Evolutionary conservation across 2,329 filamentous ascomycete species (phyloP), one percentile per base, ranked within the genome.

Genomic region (Claviceps pazoutovae): DNA sequence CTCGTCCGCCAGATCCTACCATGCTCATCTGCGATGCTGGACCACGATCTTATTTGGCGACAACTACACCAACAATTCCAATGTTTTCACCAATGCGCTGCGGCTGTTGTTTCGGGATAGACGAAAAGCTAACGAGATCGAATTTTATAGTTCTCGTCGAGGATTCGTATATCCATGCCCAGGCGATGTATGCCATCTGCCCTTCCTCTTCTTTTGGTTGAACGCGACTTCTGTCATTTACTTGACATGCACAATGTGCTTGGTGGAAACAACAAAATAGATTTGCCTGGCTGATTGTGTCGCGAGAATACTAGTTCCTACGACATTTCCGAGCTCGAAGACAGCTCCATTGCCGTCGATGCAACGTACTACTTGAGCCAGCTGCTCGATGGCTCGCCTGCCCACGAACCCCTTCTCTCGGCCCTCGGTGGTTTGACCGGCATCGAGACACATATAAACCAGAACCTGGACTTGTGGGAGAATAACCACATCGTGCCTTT

Each of bases 351-450:
- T 60, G 90, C 84, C 57, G 82, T 97, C 61, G 90, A 96, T 72
- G 93, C 91, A 52, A 84, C 86, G 50, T 86, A 94, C 68, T 97
- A 93, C 67, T 79, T 98, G 57, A 78, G 84, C 65, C 81, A 83
- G 54, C 79, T 95, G 58, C 80, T 95, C 61, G 80, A 84, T 62
- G 79, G 76, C 52, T 67, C 77, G 44, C 78, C 81, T 30, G 83
- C 80, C 46, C 84, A 87, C 63, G 93, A 98, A 67, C 90, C 91
- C 43, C 82, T 98, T 37, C 78, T 97, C 37, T 82, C 89, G 51
- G 93, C 93, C 21, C 79, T 97, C 47, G 93, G 91, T 48, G 93
- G 93, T 53, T 78, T 91, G 55, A 93, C 91, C 54, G 86, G 86
- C 50, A 76, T 97, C 62, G 80, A 80, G 66, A 74, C 72, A 57